Percentiles rank a stretch among this genome's conserved stretches.
Evolutionary conservation across 306 rosid genomes (phyloP).

Genomic region (Echinosophora koreensis): DNA sequence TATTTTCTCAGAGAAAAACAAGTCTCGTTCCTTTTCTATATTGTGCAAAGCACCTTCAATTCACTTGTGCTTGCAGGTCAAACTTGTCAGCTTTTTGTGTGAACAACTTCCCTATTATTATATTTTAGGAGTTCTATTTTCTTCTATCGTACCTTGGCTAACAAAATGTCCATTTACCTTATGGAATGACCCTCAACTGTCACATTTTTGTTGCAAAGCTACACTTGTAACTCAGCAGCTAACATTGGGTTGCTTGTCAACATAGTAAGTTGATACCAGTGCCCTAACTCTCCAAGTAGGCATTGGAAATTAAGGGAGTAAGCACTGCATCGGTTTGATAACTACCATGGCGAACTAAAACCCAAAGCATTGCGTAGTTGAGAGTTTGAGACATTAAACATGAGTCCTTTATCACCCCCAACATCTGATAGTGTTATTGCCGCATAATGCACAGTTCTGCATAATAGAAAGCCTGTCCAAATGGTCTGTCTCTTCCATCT

Average conservation of each 20-base stretch:
- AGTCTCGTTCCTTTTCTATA: conserved; percentile 35
- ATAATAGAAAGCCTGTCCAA: conserved; percentile 19
- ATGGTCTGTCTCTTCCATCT: conserved; percentile 18
- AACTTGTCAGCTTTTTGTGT: conserved; percentile 25
- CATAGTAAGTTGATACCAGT: background rate
- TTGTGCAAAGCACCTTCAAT: conserved; percentile 35
- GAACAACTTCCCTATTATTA: conserved; percentile 13
- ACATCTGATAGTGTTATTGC: conserved; percentile 13
- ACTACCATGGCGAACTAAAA: conserved; percentile 51
- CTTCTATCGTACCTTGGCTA: background rate
- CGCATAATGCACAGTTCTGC: conserved; percentile 40
- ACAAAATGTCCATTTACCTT: background rate
- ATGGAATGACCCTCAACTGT: conserved; percentile 2
- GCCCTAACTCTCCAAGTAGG: background rate
- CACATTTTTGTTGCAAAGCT: background rate
- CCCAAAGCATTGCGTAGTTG: conserved; percentile 42
- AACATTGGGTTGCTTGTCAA: background rate
- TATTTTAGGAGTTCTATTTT: conserved; percentile 23
- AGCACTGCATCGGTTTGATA: conserved; percentile 54
- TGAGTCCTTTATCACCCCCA: conserved; percentile 42
- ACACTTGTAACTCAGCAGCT: background rate
- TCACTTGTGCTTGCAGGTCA: conserved; percentile 32
- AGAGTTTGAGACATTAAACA: conserved; percentile 19
- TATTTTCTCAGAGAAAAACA: conserved; percentile 45
- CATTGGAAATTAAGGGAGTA: background rate